phyloP scores from a whole-genome alignment of 2,329 filamentous ascomycete species.

The Laburnicola sp. region DNA sequence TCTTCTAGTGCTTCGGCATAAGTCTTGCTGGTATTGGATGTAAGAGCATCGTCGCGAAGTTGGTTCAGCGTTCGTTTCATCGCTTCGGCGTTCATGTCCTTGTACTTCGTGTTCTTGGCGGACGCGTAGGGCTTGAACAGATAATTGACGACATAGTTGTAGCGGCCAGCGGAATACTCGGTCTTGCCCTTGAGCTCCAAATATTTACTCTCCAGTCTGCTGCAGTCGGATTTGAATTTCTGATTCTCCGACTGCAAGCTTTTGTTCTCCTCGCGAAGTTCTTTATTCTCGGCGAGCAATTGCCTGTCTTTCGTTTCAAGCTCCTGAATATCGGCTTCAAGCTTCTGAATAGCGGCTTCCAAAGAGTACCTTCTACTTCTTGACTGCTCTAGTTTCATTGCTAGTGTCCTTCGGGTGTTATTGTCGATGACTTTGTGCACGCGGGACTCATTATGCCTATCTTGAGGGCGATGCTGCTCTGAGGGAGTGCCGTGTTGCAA shows the following conservation, averaged over 20 bases:
- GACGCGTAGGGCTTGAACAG: conserved; percentile 1
- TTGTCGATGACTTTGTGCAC: not conserved
- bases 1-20: conserved; percentile 3
- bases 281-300: not conserved
- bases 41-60: not conserved
- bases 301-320: not conserved
- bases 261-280: not conserved
- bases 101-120: not conserved
- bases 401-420: not conserved
- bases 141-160: not conserved
- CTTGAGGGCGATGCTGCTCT: too few relatives aligned
- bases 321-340: not conserved
- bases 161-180: not conserved
- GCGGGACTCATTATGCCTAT: not conserved
- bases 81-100: not conserved
- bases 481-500: too few relatives aligned
- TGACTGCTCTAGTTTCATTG: not conserved
- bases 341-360: too few relatives aligned
- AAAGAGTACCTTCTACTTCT: not conserved
- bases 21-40: conserved; percentile 4
- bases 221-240: not conserved
- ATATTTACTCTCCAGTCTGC: not conserved
- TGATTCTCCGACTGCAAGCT: not conserved
- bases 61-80: not conserved
- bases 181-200: not conserved